Percentiles rank a stretch among this genome's conserved stretches.
Evolutionary conservation across 345 rosid species (phyloP).

Genomic region (Bretschneidera sinensis): DNA sequence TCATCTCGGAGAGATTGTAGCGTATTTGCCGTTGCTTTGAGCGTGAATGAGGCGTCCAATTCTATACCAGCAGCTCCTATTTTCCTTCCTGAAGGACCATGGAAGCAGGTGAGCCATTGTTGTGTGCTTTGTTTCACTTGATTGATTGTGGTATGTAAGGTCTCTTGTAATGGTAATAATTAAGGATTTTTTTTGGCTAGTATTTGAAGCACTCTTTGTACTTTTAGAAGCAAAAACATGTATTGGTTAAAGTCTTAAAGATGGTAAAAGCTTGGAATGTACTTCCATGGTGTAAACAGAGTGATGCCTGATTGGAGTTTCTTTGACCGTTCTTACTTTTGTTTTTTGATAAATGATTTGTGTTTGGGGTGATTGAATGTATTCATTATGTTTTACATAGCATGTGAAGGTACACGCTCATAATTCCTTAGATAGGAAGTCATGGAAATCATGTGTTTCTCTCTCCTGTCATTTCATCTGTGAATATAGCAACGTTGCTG

Average conservation of each 20-base stretch:
- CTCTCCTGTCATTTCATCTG: neutral
- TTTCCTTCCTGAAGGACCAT: conserved; percentile 71
- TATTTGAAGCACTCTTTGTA: too few relatives aligned
- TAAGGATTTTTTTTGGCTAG: too few relatives aligned
- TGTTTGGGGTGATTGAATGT: neutral
- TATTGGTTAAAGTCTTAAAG: neutral
- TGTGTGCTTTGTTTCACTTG: neutral
- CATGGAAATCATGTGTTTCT: too few relatives aligned
- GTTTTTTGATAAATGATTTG: too few relatives aligned
- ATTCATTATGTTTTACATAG: too few relatives aligned
- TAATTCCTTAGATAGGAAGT: too few relatives aligned
- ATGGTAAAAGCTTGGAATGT: neutral
- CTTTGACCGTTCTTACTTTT: too few relatives aligned
- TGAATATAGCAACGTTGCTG: neutral
- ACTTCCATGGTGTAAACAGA: neutral
- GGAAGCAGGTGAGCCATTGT: conserved; percentile 56
- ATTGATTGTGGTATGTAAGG: too few relatives aligned
- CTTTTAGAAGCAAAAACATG: neutral
- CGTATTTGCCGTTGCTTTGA: conserved; percentile 29
- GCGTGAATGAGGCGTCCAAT: conserved; percentile 42
- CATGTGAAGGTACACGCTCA: neutral
- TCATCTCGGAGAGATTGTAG: conserved; percentile 33
- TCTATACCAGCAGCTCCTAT: conserved; percentile 82
- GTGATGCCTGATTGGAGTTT: neutral
- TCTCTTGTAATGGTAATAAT: too few relatives aligned